These are phyloP conservation scores for Helminthosporium solani DNA, from an alignment of 2,329 filamentous ascomycete genomes.

Conservation along the genomic window DNA sequence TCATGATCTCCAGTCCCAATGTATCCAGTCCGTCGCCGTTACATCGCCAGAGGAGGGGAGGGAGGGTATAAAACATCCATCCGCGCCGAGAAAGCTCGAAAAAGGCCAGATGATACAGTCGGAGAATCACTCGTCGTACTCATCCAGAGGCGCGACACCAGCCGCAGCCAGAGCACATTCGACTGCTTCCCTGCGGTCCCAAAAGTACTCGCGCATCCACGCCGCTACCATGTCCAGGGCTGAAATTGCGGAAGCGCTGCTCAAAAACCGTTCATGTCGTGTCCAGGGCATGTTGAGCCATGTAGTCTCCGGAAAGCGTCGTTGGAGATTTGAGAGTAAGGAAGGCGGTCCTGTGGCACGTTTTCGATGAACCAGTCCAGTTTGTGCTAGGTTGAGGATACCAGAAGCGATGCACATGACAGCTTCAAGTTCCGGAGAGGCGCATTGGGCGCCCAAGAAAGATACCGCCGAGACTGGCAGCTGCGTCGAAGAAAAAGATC, in stretches of 20 bases:
- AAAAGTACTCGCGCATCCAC: conserved; percentile 41
- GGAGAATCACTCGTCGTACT: conserved; percentile 23
- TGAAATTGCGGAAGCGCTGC: conserved; percentile 31
- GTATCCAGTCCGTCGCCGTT: conserved; percentile 2
- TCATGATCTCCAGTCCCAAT: conserved; percentile 2
- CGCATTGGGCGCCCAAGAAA: conserved; percentile 31
- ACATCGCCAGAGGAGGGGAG: conserved; percentile 17
- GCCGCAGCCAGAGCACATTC: conserved; percentile 31
- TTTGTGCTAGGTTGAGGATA: conserved; percentile 29
- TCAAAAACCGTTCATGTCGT: conserved; percentile 36
- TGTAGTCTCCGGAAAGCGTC: conserved; percentile 28
- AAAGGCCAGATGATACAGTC: conserved; percentile 11
- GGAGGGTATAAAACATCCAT: conserved; percentile 14
- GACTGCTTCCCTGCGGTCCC: conserved; percentile 36
- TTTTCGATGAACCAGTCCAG: conserved; percentile 27
- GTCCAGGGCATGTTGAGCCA: conserved; percentile 35
- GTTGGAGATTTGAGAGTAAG: conserved; percentile 27
- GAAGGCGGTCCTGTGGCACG: conserved; percentile 29
- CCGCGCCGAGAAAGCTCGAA: conserved; percentile 16
- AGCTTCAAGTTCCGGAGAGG: conserved; percentile 24
- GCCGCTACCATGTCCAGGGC: conserved; percentile 36
- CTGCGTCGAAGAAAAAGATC: conserved; percentile 26
- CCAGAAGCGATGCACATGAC: conserved; percentile 37
- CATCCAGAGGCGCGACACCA: conserved; percentile 29
- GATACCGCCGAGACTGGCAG: conserved; percentile 23